A percentile compares a stretch with the other conserved stretches of the same genome.
Evolutionary conservation across 2,329 filamentous ascomycete species (phyloP).

Genomic region (Apiospora rasikravindrae): DNA sequence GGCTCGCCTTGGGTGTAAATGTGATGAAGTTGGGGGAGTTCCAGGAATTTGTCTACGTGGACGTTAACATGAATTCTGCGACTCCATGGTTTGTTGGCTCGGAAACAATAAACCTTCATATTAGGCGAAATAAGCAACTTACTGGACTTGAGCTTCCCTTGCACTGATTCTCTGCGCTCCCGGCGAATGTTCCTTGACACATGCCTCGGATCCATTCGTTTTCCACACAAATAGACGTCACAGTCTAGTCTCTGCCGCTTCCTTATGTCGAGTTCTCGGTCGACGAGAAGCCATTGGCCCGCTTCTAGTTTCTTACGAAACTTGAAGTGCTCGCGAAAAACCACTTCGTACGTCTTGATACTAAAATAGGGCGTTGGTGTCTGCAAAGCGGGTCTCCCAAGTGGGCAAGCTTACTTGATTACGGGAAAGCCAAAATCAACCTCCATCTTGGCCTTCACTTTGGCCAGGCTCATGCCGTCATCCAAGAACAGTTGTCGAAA

Average conservation of each 20-base stretch:
- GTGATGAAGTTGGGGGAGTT: too few species aligned
- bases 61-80: too few species aligned
- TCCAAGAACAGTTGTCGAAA: neutral
- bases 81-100: too few species aligned
- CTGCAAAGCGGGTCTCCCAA: accelerated
- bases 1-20: too few species aligned
- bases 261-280: neutral
- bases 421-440: neutral
- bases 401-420: neutral
- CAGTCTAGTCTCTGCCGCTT: neutral
- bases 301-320: conserved; percentile 7
- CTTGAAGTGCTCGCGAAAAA: conserved; percentile 1
- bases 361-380: neutral
- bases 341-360: neutral
- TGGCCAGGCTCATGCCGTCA: neutral
- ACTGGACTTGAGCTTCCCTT: neutral
- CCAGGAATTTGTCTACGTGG: too few species aligned
- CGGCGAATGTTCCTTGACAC: neutral
- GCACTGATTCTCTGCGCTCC: neutral
- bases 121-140: neutral
- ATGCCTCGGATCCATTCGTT: neutral
- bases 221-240: neutral
- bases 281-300: neutral
- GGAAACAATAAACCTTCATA: too few species aligned
- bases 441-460: neutral